These are phyloP conservation scores for Xylaria sp. DNA, from an alignment of 2,329 filamentous ascomycete genomes.

Conservation along the genomic window DNA sequence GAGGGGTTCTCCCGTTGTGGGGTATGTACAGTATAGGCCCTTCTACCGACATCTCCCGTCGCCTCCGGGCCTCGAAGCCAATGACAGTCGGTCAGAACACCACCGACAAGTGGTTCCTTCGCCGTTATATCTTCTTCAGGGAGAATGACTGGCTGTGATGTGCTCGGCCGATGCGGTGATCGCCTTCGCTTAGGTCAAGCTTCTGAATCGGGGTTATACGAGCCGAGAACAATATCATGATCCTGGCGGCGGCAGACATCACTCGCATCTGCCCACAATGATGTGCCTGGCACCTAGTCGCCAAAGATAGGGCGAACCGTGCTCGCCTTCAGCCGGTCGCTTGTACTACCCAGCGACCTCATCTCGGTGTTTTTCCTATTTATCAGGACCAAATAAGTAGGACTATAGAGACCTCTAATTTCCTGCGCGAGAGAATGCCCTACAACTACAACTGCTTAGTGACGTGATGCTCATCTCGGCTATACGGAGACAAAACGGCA, in stretches of 20 bases:
- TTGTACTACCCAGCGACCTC: conserved; percentile 33
- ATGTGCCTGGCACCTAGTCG: conserved; percentile 21
- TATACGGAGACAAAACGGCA: conserved; percentile 38
- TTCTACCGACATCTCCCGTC: conserved; percentile 45
- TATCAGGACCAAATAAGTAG: conserved; percentile 31
- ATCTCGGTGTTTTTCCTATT: conserved; percentile 36
- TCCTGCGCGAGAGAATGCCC: conserved; percentile 26
- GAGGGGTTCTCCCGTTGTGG: conserved; percentile 43
- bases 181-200: conserved; percentile 42
- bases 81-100: conserved; percentile 40
- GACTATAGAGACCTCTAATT: conserved; percentile 28
- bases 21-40: conserved; percentile 37
- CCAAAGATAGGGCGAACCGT: conserved; percentile 36
- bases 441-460: conserved; percentile 24
- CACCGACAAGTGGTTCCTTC: conserved; percentile 39
- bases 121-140: conserved; percentile 37
- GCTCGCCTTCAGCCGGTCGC: conserved; percentile 37
- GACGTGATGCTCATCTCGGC: conserved; percentile 41
- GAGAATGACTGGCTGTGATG: conserved; percentile 39
- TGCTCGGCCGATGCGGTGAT: conserved; percentile 38
- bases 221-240: conserved; percentile 39
- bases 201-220: conserved; percentile 38
- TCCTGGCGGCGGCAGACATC: conserved; percentile 36
- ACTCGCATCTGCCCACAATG: conserved; percentile 36
- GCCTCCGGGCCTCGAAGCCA: conserved; percentile 40